A percentile compares a stretch with the other conserved stretches of the same genome.
Evolutionary conservation across 768 basidiomycete species (phyloP).

Genomic region (Fistulinella prunicolor): DNA sequence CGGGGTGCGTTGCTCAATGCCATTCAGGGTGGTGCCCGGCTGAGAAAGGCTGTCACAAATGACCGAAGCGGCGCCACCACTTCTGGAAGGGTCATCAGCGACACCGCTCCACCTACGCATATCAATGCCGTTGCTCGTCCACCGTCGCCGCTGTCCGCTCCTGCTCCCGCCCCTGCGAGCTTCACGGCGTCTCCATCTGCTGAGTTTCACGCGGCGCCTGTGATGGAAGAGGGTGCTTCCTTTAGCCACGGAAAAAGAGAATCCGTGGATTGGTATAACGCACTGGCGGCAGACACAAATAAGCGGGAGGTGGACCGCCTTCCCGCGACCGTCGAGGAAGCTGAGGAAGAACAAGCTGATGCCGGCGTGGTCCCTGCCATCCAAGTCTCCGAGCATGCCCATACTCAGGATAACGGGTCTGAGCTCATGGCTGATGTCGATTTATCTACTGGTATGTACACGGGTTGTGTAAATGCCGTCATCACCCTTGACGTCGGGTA

Average conservation of each 20-base stretch:
- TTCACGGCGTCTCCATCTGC: conserved; percentile 20
- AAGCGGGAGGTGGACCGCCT: conserved; percentile 41
- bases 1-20: conserved; percentile 67
- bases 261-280: conserved; percentile 90
- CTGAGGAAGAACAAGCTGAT: conserved; percentile 47
- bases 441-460: conserved; percentile 49
- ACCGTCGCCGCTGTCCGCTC: conserved; percentile 23
- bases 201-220: conserved; percentile 15
- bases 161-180: not conserved
- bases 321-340: conserved; percentile 58
- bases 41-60: conserved; percentile 76
- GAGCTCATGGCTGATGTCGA: conserved; percentile 76
- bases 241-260: conserved; percentile 53
- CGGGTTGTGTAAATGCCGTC: too few species aligned
- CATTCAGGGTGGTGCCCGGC: conserved; percentile 71
- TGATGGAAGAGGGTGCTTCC: conserved; percentile 15
- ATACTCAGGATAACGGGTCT: conserved; percentile 35
- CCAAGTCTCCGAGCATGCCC: conserved; percentile 47
- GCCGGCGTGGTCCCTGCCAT: conserved; percentile 48
- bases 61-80: conserved; percentile 73
- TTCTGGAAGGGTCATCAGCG: conserved; percentile 79
- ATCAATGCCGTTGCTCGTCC: conserved; percentile 51
- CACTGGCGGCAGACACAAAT: conserved; percentile 68
- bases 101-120: conserved; percentile 65
- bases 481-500: too few species aligned